phyloP scores from a whole-genome alignment of 2,329 filamentous ascomycete genomes.

The Grosmannia clavigera region DNA sequence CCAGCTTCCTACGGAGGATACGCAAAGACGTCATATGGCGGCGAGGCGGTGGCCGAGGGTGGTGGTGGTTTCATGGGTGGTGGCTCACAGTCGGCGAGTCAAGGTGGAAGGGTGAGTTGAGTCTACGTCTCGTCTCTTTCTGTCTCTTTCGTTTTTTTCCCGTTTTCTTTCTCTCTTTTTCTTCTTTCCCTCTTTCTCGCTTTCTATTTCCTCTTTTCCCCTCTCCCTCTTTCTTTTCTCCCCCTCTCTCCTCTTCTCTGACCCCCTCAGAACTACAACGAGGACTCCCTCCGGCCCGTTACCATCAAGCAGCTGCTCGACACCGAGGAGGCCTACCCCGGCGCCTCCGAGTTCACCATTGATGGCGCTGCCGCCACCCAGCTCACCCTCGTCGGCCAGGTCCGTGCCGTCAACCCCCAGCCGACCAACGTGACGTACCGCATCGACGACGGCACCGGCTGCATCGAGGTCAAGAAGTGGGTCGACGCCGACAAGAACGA shows the following conservation, averaged over 20 bases:
- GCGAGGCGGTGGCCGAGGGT: constrained; percentile 44
- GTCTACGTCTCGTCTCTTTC: neutral
- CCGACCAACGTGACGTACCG: constrained; percentile 86
- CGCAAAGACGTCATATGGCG: constrained; percentile 36
- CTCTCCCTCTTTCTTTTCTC: neutral
- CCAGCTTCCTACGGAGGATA: constrained; percentile 39
- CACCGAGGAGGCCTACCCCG: constrained; percentile 60
- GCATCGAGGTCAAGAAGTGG: constrained; percentile 86
- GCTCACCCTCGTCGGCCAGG: constrained; percentile 80
- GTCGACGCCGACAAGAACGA: constrained; percentile 50
- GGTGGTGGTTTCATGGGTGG: constrained; percentile 50
- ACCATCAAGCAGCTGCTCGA: constrained; percentile 93
- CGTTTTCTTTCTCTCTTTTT: neutral
- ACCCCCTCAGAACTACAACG: constrained; percentile 43
- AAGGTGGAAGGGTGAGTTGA: constrained; percentile 19
- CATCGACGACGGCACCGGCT: constrained; percentile 87
- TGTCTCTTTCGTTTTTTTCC: neutral
- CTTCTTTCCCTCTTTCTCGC: neutral
- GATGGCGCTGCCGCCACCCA: constrained; percentile 64
- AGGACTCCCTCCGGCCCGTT: constrained; percentile 82
- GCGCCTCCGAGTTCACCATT: constrained; percentile 61
- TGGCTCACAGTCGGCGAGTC: constrained; percentile 49
- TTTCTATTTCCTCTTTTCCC: neutral
- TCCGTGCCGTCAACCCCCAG: constrained; percentile 76
- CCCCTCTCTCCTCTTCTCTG: neutral